Evolutionary conservation across 2,329 filamentous ascomycete species (phyloP), one percentile per base, ranked within the genome.

Genomic region (Rutstroemia sp.): DNA sequence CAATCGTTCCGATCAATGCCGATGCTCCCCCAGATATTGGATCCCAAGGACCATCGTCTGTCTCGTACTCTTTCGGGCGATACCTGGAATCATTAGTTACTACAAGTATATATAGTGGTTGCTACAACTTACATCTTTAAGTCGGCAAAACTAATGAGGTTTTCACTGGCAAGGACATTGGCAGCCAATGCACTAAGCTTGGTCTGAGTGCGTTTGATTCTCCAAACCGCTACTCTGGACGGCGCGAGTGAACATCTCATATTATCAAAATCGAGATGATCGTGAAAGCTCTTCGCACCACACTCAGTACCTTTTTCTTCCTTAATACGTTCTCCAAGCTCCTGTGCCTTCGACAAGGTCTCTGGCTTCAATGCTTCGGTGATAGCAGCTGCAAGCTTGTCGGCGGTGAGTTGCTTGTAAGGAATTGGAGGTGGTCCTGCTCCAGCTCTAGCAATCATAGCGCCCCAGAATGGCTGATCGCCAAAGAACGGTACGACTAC

Each of bases 401-500:
- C 82, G 0, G 79, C 76, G 0, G 81, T 89, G 39, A 92, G 71
- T 30, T 83, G 75, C 61, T 86, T 86, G 68, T 86, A 82, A 0
- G 84, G 84, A 49, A 90, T 82, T 0, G 88, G 87, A 1, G 76
- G 71, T 0, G 88, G 87, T 0, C 88, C 88, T 5, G 88, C 88
- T 9, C 87, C 86, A 6, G 88, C 86, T 57, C 76, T 78, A 0
- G 84, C 79, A 40, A 91, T 82, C 79, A 92, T 91, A 9, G 83
- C 78, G 7, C 88, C 88, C 88, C 88, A 92, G 66, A 92, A 92
- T 0, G 86, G 86, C 69, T 92, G 88, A 64, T 92, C 88, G 1
- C 88, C 88, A 66, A 92, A 95, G 73, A 95, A 95, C 0, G 90
- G 90, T 0, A 95, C 84, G 2, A 95, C 79, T 2, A 94, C 81